phyloP scores from a whole-genome alignment of 257 asterid species.

The Prunella vulgaris region DNA sequence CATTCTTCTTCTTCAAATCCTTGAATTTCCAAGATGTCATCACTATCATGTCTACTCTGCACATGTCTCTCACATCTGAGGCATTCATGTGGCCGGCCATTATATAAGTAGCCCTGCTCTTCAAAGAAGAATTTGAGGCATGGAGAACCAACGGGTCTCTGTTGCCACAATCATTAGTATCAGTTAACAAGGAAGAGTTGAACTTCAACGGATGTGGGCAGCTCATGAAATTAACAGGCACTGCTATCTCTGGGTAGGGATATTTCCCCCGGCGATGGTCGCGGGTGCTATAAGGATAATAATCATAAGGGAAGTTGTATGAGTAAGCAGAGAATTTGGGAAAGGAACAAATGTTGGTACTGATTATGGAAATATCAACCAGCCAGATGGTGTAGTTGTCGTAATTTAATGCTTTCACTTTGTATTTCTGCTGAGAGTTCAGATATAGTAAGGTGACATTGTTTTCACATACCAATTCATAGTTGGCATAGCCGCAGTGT shows the following conservation, averaged over 20 bases:
- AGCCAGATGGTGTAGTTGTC: conserved; percentile 25
- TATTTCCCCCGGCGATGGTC: background rate
- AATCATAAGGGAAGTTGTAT: background rate
- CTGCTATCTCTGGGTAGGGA: no score
- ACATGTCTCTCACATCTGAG: background rate
- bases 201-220: background rate
- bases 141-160: background rate
- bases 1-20: background rate
- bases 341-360: background rate
- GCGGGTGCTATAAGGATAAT: background rate
- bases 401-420: conserved; percentile 28
- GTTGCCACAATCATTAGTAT: background rate
- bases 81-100: background rate
- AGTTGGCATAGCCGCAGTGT: conserved; percentile 35
- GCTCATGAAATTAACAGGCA: background rate
- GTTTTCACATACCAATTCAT: conserved; percentile 28
- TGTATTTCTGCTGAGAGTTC: conserved; percentile 1
- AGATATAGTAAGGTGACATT: conserved; percentile 18
- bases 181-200: background rate
- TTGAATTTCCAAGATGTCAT: conserved; percentile 8
- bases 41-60: background rate
- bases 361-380: conserved; percentile 16
- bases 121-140: background rate
- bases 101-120: background rate
- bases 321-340: background rate